These are phyloP conservation scores for Penicillium sp. DNA, from an alignment of 2,329 filamentous ascomycete species.

Conservation along the genomic window DNA sequence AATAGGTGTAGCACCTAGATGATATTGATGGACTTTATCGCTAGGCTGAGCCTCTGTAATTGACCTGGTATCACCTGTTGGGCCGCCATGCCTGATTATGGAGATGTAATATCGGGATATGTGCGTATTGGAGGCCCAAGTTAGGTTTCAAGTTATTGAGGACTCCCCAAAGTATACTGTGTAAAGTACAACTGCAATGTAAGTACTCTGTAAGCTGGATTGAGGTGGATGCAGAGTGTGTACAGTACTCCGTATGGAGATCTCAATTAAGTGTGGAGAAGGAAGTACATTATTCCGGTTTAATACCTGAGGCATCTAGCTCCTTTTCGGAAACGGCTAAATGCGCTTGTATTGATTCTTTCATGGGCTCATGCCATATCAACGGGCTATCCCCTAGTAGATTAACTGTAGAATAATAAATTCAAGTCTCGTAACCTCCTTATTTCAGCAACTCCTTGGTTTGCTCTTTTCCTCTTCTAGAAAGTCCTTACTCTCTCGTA, in stretches of 20 bases:
- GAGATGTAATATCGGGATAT: not conserved
- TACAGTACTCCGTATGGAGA: not conserved
- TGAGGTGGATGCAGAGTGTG: too few species aligned
- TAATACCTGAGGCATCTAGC: not conserved
- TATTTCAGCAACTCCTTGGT: not conserved
- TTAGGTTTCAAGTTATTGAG: not conserved
- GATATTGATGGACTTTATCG: constrained; percentile 39
- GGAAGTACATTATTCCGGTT: constrained; percentile 2
- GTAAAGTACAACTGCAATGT: too few species aligned
- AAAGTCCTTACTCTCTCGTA: constrained; percentile 7
- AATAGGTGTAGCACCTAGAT: not conserved
- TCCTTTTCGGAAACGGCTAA: constrained; percentile 1
- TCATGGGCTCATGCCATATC: not conserved
- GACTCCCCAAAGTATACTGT: not conserved
- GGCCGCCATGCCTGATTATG: constrained; percentile 72
- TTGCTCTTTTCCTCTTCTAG: constrained; percentile 2
- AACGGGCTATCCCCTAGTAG: not conserved
- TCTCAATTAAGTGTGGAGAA: constrained; percentile 2
- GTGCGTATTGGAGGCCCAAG: not conserved
- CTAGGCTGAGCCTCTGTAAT: not conserved
- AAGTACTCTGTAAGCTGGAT: too few species aligned
- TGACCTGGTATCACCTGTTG: constrained; percentile 75
- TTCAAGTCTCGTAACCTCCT: not conserved
- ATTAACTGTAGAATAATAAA: not conserved
- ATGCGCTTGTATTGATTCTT: not conserved